These are phyloP conservation scores for Pichia cephalocereana DNA, from an alignment of 805 yeast species.

Conservation along the genomic window DNA sequence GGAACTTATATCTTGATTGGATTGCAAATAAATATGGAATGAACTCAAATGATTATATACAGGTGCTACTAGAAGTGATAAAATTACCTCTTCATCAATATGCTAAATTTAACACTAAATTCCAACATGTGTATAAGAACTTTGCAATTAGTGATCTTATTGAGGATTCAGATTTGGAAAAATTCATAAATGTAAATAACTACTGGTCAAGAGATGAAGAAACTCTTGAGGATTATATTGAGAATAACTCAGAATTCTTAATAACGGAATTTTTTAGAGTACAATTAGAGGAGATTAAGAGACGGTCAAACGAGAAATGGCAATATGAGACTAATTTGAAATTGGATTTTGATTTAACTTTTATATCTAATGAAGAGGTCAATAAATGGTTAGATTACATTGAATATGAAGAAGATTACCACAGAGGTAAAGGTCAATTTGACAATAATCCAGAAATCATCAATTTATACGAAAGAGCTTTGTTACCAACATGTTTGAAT, in stretches of 20 bases:
- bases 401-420: conserved; percentile 31
- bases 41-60: conserved; percentile 29
- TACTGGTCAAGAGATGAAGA: background rate
- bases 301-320: conserved; percentile 55
- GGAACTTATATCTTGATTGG: conserved; percentile 72
- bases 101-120: conserved; percentile 58
- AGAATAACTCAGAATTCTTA: conserved; percentile 14
- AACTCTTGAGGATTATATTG: background rate
- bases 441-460: conserved; percentile 24
- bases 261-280: conserved; percentile 36
- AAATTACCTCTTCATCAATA: conserved; percentile 77
- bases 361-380: conserved; percentile 34
- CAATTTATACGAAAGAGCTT: conserved; percentile 60
- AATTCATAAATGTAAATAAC: conserved; percentile 14
- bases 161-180: conserved; percentile 20
- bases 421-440: background rate
- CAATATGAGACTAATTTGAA: conserved; percentile 56
- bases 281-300: conserved; percentile 39
- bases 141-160: conserved; percentile 27
- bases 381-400: conserved; percentile 57
- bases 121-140: conserved; percentile 30
- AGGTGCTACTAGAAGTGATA: conserved; percentile 37
- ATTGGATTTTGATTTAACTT: conserved; percentile 46
- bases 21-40: conserved; percentile 31
- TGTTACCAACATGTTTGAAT: conserved; percentile 56